phyloP scores from a whole-genome alignment of 768 basidiomycete genomes.

The Amanita inopinata region DNA sequence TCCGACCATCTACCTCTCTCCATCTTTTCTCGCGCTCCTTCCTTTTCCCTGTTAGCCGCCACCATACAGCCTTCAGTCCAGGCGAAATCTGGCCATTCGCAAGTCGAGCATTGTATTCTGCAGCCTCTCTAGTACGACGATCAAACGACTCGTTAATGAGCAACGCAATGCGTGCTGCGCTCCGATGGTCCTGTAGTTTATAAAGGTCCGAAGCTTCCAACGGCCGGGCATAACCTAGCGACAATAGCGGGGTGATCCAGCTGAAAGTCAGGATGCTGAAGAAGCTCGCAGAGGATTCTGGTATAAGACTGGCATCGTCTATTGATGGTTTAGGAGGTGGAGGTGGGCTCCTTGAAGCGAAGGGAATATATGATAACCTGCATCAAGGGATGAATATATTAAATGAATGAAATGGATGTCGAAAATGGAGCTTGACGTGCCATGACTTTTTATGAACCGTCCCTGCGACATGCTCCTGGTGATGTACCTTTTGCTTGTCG shows the following conservation, averaged over 20 bases:
- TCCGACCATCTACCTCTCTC: slow-evolving; percentile 54
- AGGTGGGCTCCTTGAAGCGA: slow-evolving; percentile 23
- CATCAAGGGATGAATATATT: no score
- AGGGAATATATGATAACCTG: slow-evolving; percentile 1
- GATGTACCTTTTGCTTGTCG: background rate
- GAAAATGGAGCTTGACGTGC: background rate
- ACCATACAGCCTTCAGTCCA: slow-evolving; percentile 44
- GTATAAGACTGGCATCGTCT: slow-evolving; percentile 51
- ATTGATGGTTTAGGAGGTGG: slow-evolving; percentile 41
- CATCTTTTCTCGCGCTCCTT: slow-evolving; percentile 50
- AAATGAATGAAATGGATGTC: no score
- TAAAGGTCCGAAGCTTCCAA: slow-evolving; percentile 76
- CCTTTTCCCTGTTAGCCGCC: slow-evolving; percentile 46
- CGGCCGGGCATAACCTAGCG: slow-evolving; percentile 70
- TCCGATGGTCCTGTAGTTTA: slow-evolving; percentile 57
- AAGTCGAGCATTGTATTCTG: slow-evolving; percentile 63
- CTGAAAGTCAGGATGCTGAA: slow-evolving; percentile 53
- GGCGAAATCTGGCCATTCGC: slow-evolving; percentile 55
- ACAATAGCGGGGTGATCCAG: slow-evolving; percentile 69
- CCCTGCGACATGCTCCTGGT: background rate
- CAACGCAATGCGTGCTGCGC: slow-evolving; percentile 50
- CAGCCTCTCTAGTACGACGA: slow-evolving; percentile 41
- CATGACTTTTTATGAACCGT: background rate
- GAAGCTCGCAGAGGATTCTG: slow-evolving; percentile 56
- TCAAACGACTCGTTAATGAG: slow-evolving; percentile 59